Evolutionary conservation across 495 filamentous ascomycete genomes (phyloP).

Genomic region (Lasiosphaeris hirsuta): DNA sequence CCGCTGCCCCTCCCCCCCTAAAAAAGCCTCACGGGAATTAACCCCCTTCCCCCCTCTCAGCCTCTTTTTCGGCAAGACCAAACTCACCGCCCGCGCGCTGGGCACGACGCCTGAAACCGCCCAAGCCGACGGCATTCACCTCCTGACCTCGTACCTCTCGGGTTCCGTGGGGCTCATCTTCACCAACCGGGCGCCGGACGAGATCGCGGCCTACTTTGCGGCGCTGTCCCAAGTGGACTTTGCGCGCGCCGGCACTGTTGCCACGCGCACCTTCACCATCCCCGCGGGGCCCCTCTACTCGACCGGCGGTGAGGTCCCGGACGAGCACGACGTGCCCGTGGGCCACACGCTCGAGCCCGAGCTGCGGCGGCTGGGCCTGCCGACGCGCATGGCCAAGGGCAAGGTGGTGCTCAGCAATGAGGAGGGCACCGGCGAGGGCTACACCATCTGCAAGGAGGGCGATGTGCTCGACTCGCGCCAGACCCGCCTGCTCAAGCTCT

Average conservation of each 20-base stretch:
- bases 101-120: slow-evolving; percentile 70
- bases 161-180: slow-evolving; percentile 90
- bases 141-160: slow-evolving; percentile 64
- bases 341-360: slow-evolving; percentile 84
- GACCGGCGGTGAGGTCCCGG: slow-evolving; percentile 71
- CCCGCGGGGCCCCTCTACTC: slow-evolving; percentile 75
- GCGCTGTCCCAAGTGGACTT: slow-evolving; percentile 70
- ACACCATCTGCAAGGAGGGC: slow-evolving; percentile 76
- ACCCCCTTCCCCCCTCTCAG: slow-evolving; percentile 37
- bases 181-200: slow-evolving; percentile 64
- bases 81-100: slow-evolving; percentile 93
- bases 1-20: neutral
- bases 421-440: slow-evolving; percentile 49
- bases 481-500: slow-evolving; percentile 90
- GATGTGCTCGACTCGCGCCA: slow-evolving; percentile 81
- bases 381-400: slow-evolving; percentile 81
- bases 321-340: slow-evolving; percentile 78
- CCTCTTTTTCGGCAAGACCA: slow-evolving; percentile 97
- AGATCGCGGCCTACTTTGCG: slow-evolving; percentile 66
- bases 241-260: slow-evolving; percentile 77
- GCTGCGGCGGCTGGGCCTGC: slow-evolving; percentile 80
- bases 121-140: slow-evolving; percentile 67
- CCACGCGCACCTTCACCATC: slow-evolving; percentile 69
- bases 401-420: slow-evolving; percentile 79
- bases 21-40: neutral